These are phyloP conservation scores for Agrocybe chaxingu DNA, from an alignment of 768 basidiomycete species.

Conservation along the genomic window DNA sequence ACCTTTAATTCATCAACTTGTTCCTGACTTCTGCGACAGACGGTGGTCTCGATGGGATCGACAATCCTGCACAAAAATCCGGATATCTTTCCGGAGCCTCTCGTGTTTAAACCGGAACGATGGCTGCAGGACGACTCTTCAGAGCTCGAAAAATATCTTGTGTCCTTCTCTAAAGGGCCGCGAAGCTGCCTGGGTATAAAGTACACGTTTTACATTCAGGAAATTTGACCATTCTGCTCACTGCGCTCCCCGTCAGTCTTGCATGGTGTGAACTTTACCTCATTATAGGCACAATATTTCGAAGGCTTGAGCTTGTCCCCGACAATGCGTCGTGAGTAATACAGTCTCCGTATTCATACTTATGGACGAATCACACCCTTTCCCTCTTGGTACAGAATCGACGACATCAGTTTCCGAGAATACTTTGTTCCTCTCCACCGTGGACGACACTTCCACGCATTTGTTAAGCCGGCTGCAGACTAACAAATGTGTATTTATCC, in stretches of 20 bases:
- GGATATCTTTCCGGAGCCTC: constrained; percentile 37
- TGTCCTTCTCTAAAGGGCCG: constrained; percentile 42
- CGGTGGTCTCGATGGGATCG: constrained; percentile 37
- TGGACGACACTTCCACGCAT: constrained; percentile 28
- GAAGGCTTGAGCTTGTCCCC: constrained; percentile 30
- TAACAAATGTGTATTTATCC: background rate
- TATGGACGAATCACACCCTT: background rate
- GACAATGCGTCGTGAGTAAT: constrained; percentile 29
- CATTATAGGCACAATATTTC: constrained; percentile 36
- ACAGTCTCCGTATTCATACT: background rate
- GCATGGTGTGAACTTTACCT: constrained; percentile 43
- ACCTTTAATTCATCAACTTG: background rate
- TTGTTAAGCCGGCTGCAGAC: constrained; percentile 16
- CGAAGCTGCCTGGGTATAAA: constrained; percentile 44
- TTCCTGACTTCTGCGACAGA: constrained; percentile 19
- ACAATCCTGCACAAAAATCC: constrained; percentile 36
- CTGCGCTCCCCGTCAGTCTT: constrained; percentile 23
- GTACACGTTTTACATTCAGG: constrained; percentile 19
- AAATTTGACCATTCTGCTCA: background rate
- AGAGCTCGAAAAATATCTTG: constrained; percentile 37
- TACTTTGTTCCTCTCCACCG: constrained; percentile 34
- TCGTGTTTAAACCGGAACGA: constrained; percentile 36
- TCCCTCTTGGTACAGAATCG: constrained; percentile 17
- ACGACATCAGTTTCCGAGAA: constrained; percentile 30
- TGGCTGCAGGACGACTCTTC: constrained; percentile 34